These are phyloP conservation scores for Purshia tridentata DNA, from an alignment of 306 rosid genomes.

Conservation along the genomic window DNA sequence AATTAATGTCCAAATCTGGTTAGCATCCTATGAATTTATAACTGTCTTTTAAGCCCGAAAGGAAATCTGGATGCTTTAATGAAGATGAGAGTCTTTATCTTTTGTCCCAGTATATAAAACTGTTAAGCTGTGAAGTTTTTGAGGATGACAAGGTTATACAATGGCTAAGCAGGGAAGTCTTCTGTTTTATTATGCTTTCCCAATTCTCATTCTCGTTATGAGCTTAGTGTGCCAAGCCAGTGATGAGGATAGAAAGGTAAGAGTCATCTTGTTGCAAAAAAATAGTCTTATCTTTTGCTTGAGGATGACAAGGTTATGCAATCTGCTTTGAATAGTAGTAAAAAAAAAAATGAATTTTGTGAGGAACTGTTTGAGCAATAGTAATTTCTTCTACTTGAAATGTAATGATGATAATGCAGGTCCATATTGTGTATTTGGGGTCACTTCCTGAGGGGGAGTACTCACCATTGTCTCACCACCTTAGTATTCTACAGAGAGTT, in stretches of 20 bases:
- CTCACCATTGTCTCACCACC: constrained; percentile 4
- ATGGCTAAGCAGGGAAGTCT: constrained; percentile 2
- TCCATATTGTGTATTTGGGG: constrained; percentile 22
- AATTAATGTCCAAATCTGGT: no score
- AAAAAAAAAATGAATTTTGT: no score
- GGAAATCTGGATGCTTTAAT: not conserved
- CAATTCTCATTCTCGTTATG: not conserved
- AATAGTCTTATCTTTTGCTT: not conserved
- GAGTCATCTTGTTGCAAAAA: not conserved
- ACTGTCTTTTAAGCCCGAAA: not conserved
- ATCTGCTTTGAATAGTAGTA: no score
- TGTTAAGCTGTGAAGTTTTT: not conserved
- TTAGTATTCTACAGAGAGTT: constrained; percentile 9
- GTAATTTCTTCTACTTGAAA: not conserved
- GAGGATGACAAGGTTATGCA: not conserved
- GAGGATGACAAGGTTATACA: not conserved
- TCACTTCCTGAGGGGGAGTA: not conserved
- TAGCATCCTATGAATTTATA: no score
- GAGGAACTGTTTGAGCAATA: not conserved
- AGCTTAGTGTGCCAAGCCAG: not conserved
- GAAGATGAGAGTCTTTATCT: no score
- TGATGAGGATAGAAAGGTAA: constrained; percentile 8
- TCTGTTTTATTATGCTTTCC: not conserved
- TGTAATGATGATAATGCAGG: not conserved
- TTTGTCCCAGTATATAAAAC: not conserved